Evolutionary conservation across 2,329 filamentous ascomycete species (phyloP).

Genomic region (Byssothecium circinans): DNA sequence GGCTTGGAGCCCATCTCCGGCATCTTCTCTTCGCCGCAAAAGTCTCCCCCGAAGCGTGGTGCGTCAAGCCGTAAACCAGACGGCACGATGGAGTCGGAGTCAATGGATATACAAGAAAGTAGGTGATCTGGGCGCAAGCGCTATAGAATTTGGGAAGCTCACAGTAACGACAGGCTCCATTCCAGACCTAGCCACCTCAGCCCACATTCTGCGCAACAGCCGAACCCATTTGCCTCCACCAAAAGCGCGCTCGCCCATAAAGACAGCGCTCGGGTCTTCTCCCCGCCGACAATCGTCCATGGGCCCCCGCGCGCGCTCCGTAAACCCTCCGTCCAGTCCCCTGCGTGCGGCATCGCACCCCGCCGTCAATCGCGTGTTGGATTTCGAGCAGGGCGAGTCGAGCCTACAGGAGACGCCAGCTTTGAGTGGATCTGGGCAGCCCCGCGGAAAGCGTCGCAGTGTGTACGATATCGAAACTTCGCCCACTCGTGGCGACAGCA

Average conservation of each 20-base stretch:
- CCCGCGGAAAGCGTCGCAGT: conserved; percentile 31
- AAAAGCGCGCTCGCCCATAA: conserved; percentile 62
- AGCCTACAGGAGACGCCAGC: conserved; percentile 33
- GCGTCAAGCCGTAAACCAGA: conserved; percentile 25
- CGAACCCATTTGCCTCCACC: conserved; percentile 51
- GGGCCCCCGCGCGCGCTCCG: conserved; percentile 56
- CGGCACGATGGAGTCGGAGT: conserved; percentile 55
- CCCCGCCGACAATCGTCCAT: conserved; percentile 64
- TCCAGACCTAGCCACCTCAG: conserved; percentile 52
- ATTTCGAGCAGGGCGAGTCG: conserved; percentile 54
- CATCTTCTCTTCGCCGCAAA: conserved; percentile 85
- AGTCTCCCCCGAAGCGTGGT: conserved; percentile 51
- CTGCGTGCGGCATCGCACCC: conserved; percentile 35
- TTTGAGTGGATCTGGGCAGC: conserved; percentile 38
- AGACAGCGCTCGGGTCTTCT: conserved; percentile 61
- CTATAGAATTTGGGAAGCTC: neutral
- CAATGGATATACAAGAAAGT: conserved; percentile 68
- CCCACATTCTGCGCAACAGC: conserved; percentile 50
- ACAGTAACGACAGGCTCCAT: conserved; percentile 47
- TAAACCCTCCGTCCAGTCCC: conserved; percentile 36
- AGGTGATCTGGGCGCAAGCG: too few species aligned
- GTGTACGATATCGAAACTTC: conserved; percentile 41
- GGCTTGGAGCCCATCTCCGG: conserved; percentile 86
- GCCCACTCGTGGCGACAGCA: conserved; percentile 28
- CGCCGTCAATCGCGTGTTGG: conserved; percentile 57